Evolutionary conservation across 805 yeast species (phyloP).

Genomic region (Yarrowia sp.): DNA sequence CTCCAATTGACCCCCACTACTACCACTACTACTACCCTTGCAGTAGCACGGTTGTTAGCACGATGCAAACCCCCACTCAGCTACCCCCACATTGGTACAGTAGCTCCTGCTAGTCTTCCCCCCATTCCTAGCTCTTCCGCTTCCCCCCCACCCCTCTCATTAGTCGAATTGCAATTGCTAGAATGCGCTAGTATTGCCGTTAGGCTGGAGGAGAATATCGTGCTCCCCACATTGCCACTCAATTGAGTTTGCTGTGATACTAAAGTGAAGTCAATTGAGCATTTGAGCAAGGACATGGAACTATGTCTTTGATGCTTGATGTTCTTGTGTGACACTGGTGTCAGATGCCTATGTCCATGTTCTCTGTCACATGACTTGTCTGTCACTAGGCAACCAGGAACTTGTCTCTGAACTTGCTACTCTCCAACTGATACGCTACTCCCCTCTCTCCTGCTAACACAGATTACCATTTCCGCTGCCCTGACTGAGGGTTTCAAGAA

Average conservation of each 20-base stretch:
- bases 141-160: neutral
- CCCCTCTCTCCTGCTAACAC: conserved; percentile 42
- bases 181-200: no score
- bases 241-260: conserved; percentile 21
- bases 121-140: neutral
- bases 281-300: no score
- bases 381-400: no score
- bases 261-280: conserved; percentile 11
- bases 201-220: neutral
- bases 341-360: no score
- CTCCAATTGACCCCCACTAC: neutral
- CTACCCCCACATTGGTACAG: neutral
- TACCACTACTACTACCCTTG: neutral
- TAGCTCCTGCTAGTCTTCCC: neutral
- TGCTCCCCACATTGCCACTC: neutral
- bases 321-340: no score
- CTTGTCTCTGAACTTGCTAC: no score
- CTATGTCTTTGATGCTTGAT: no score
- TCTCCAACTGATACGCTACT: no score
- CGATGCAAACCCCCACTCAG: neutral
- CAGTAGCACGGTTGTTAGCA: neutral
- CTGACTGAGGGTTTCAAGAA: conserved; percentile 53
- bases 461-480: conserved; percentile 48
- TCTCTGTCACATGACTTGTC: no score
- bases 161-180: neutral